These are phyloP conservation scores for Aspergillus egyptiacus DNA, from an alignment of 495 filamentous ascomycete genomes.

Conservation along the genomic window DNA sequence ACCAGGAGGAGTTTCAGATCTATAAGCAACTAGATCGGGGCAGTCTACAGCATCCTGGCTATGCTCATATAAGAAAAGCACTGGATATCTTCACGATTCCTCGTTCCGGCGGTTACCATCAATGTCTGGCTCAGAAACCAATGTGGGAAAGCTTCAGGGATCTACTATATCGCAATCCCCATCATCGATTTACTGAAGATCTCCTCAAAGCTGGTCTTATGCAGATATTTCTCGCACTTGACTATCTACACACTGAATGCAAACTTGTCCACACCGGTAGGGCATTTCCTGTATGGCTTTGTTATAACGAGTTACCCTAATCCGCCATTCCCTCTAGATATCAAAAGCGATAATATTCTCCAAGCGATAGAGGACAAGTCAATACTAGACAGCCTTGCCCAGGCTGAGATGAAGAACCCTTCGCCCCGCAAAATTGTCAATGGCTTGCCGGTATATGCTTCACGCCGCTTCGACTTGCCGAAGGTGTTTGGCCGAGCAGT, in stretches of 20 bases:
- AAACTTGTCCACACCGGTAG: slow-evolving; percentile 45
- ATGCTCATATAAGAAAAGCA: slow-evolving; percentile 23
- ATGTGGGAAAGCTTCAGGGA: slow-evolving; percentile 39
- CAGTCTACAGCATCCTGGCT: slow-evolving; percentile 22
- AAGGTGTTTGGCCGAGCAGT: slow-evolving; percentile 22
- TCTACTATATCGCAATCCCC: slow-evolving; percentile 27
- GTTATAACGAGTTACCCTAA: slow-evolving; percentile 3
- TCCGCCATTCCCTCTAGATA: slow-evolving; percentile 27
- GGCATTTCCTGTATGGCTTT: slow-evolving; percentile 10
- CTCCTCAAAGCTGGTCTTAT: slow-evolving; percentile 26
- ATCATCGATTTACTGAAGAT: slow-evolving; percentile 28
- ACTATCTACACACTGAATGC: slow-evolving; percentile 43
- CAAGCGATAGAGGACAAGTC: slow-evolving; percentile 34
- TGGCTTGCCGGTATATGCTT: slow-evolving; percentile 32
- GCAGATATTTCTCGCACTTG: slow-evolving; percentile 35
- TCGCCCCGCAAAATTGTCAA: slow-evolving; percentile 33
- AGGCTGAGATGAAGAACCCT: slow-evolving; percentile 28
- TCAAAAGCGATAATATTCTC: slow-evolving; percentile 41
- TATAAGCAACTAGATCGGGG: slow-evolving; percentile 22
- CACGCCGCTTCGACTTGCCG: slow-evolving; percentile 30
- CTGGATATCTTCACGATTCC: slow-evolving; percentile 30
- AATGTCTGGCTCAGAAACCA: slow-evolving; percentile 34
- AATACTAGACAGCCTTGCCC: slow-evolving; percentile 31
- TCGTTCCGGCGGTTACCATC: slow-evolving; percentile 25
- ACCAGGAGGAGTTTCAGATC: slow-evolving; percentile 24